phyloP scores from a whole-genome alignment of 306 rosid species.

The Vicia faba region DNA sequence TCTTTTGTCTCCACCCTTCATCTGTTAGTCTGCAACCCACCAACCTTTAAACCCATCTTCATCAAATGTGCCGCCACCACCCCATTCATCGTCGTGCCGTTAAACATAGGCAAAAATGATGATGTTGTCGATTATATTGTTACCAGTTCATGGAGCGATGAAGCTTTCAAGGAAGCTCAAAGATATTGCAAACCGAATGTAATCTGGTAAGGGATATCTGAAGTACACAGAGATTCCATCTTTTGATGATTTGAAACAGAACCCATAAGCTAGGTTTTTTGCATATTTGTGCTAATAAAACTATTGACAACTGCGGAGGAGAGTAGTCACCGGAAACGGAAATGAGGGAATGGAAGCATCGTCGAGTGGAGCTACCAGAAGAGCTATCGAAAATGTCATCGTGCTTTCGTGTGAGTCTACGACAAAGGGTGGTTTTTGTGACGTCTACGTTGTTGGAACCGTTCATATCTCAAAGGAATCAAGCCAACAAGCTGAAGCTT shows the following conservation, averaged over 20 bases:
- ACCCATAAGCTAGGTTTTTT: conserved; percentile 59
- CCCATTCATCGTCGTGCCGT: conserved; percentile 73
- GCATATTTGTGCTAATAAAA: conserved; percentile 87
- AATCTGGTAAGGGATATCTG: conserved; percentile 91
- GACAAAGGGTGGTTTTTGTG: too few species aligned
- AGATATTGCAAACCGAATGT: conserved; percentile 64
- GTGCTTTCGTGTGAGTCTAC: too few species aligned
- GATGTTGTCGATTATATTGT: conserved; percentile 71
- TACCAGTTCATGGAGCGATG: conserved; percentile 92
- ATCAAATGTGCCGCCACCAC: conserved; percentile 64
- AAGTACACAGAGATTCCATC: conserved; percentile 79
- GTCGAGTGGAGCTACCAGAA: too few species aligned
- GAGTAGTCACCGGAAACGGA: too few species aligned
- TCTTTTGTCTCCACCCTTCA: too few species aligned
- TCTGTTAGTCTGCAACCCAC: conserved; percentile 37
- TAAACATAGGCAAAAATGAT: conserved; percentile 55
- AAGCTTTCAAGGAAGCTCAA: conserved; percentile 89
- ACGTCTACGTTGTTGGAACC: too few species aligned
- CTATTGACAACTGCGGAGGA: too few species aligned
- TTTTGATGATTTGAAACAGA: conserved; percentile 63
- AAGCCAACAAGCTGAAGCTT: too few species aligned
- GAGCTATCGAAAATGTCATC: too few species aligned
- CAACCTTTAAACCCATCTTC: conserved; percentile 47
- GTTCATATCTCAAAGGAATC: too few species aligned
- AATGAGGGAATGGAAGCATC: too few species aligned